Percentiles rank a stretch among this genome's conserved stretches.
phyloP scores from a whole-genome alignment of 208 protist species.

The Leishmania aethiopica region DNA sequence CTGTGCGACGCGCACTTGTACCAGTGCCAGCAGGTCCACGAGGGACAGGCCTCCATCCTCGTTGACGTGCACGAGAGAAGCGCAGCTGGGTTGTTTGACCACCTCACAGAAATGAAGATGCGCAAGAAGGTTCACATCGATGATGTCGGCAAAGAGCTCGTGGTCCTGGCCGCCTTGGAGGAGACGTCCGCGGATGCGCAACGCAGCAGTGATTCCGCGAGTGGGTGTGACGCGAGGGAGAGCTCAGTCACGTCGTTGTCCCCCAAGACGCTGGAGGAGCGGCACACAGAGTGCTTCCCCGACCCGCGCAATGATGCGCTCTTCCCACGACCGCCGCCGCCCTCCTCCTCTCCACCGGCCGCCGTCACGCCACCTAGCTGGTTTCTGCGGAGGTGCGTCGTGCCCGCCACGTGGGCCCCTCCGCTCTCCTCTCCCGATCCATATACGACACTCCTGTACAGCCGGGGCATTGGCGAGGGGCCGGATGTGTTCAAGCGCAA shows the following conservation, averaged over 20 bases:
- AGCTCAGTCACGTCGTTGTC: background rate
- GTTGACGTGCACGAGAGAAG: slow-evolving; percentile 65
- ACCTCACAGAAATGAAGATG: slow-evolving; percentile 81
- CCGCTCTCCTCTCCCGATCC: slow-evolving; percentile 9
- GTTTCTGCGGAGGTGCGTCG: slow-evolving; percentile 23
- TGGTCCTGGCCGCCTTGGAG: slow-evolving; percentile 46
- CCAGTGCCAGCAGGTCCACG: slow-evolving; percentile 35
- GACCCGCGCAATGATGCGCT: slow-evolving; percentile 61
- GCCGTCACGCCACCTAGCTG: slow-evolving; percentile 2
- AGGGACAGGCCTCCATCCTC: slow-evolving; percentile 46
- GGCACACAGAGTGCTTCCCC: slow-evolving; percentile 50
- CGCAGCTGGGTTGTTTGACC: slow-evolving; percentile 42
- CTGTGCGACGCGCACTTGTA: slow-evolving; percentile 85
- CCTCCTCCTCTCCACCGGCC: background rate
- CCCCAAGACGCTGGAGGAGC: slow-evolving; percentile 11
- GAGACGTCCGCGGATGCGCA: background rate
- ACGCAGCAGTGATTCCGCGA: background rate
- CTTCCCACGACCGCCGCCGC: slow-evolving; percentile 17
- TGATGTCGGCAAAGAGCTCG: slow-evolving; percentile 46
- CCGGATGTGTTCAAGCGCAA: slow-evolving; percentile 55
- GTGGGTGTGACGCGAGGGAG: background rate
- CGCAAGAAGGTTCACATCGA: slow-evolving; percentile 76
- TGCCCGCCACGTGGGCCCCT: slow-evolving; percentile 17
- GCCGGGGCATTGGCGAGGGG: slow-evolving; percentile 87
- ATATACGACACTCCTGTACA: slow-evolving; percentile 61